Evolutionary conservation across 1,139 yeast species (phyloP).

Genomic region (Blastobotrys illinoisensis): DNA sequence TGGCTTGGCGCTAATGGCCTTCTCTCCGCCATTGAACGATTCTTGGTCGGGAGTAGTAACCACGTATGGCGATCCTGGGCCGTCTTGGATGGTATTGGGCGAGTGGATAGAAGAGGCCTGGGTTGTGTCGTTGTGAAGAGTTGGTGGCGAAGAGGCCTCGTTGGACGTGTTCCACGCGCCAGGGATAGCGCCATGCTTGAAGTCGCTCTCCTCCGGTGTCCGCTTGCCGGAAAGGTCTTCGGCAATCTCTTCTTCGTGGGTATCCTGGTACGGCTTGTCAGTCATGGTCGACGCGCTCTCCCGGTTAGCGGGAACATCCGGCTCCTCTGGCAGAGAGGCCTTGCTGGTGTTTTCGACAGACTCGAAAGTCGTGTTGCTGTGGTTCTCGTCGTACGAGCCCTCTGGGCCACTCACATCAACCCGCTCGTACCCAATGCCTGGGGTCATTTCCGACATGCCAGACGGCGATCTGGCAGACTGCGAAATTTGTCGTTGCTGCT

Average conservation of each 20-base stretch:
- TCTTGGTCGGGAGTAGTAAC: neutral
- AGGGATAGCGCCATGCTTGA: constrained; percentile 12
- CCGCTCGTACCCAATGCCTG: constrained; percentile 20
- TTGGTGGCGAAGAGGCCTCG: constrained; percentile 1
- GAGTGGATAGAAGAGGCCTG: constrained; percentile 8
- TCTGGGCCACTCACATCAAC: constrained; percentile 16
- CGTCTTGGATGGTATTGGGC: constrained; percentile 1
- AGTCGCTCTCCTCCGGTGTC: neutral
- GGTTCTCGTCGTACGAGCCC: constrained; percentile 9
- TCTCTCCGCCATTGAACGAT: neutral
- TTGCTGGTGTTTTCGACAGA: constrained; percentile 14
- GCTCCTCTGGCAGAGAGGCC: neutral
- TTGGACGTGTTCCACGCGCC: constrained; percentile 19
- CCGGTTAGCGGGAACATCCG: neutral
- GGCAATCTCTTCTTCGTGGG: neutral
- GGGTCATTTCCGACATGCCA: constrained; percentile 17
- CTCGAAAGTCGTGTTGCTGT: constrained; percentile 18
- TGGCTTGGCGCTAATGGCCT: neutral
- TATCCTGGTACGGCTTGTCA: neutral
- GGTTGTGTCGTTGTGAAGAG: constrained; percentile 4
- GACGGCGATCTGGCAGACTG: constrained; percentile 13
- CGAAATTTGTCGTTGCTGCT: neutral
- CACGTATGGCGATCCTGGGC: neutral
- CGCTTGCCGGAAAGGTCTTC: neutral
- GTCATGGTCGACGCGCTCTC: neutral